These are phyloP conservation scores for Rhipidocladum racemiflorum DNA, from an alignment of 176 grass and related monocot species.

Conservation along the genomic window DNA sequence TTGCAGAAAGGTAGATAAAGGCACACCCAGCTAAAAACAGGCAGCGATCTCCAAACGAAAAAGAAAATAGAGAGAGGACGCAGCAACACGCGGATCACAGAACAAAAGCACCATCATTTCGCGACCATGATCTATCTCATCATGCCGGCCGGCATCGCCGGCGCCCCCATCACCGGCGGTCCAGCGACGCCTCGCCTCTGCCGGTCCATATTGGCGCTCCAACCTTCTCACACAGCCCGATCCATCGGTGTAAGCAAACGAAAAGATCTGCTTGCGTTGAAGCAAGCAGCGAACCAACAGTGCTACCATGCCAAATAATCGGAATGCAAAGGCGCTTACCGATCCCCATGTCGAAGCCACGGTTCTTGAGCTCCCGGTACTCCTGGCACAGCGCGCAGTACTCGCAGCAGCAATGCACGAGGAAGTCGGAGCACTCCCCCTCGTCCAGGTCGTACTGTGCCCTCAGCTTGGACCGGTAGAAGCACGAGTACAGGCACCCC, in stretches of 20 bases:
- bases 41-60: neutral
- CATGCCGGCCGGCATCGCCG: constrained; percentile 68
- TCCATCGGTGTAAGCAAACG: neutral
- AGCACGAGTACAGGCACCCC: constrained; percentile 85
- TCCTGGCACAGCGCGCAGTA: constrained; percentile 77
- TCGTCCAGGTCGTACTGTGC: constrained; percentile 68
- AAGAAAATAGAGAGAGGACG: neutral
- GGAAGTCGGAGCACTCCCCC: constrained; percentile 67
- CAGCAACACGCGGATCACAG: neutral
- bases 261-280: neutral
- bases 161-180: constrained; percentile 55
- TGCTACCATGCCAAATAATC: neutral
- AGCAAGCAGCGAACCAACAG: neutral
- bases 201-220: constrained; percentile 71
- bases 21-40: neutral
- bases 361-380: constrained; percentile 81
- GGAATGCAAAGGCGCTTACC: constrained; percentile 42
- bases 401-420: constrained; percentile 88
- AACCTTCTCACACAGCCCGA: constrained; percentile 43
- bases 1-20: neutral
- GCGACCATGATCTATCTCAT: constrained; percentile 33
- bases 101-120: neutral
- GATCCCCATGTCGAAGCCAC: constrained; percentile 87
- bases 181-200: constrained; percentile 56
- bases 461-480: constrained; percentile 73